Conservation (phyloP, 2,329 filamentous ascomycete genomes). For the Fulvia fulva region DNA sequence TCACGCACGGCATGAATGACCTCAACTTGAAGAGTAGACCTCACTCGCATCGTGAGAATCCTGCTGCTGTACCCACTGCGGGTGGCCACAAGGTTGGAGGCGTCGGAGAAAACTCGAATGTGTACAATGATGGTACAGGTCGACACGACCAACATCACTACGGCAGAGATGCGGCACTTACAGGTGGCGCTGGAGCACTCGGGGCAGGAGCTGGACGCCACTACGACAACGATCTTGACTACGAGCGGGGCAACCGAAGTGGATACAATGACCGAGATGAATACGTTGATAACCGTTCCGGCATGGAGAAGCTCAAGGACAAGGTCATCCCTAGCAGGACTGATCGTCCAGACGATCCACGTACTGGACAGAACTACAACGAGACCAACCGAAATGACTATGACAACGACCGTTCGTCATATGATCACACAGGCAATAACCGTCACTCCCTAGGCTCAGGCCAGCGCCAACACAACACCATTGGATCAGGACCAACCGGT, state of each 20-base stretch:
- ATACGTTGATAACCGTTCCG: neutral
- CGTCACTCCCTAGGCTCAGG: neutral
- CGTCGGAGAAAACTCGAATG: neutral
- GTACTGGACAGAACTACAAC: neutral
- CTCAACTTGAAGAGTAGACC: slow-evolving; percentile 1
- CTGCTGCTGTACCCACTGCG: slow-evolving; percentile 23
- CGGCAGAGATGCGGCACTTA: slow-evolving; percentile 2
- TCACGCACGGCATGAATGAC: slow-evolving; percentile 6
- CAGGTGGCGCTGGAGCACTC: slow-evolving; percentile 2
- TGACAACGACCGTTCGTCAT: no score
- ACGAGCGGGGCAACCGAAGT: neutral
- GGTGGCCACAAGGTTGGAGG: slow-evolving; percentile 22
- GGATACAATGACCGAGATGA: neutral
- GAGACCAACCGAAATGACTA: neutral
- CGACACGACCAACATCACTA: slow-evolving; percentile 1
- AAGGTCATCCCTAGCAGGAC: neutral
- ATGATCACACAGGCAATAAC: neutral
- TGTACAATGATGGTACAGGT: neutral
- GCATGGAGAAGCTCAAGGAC: slow-evolving; percentile 1
- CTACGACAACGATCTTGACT: neutral
- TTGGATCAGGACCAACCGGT: neutral
- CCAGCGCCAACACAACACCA: neutral
- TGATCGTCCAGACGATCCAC: slow-evolving; percentile 2
- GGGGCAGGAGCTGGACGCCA: neutral
- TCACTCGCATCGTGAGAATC: slow-evolving; percentile 19